These are phyloP conservation scores for Schwanniomyces pseudopolymorphus DNA, from an alignment of 805 yeast species.

Conservation along the genomic window DNA sequence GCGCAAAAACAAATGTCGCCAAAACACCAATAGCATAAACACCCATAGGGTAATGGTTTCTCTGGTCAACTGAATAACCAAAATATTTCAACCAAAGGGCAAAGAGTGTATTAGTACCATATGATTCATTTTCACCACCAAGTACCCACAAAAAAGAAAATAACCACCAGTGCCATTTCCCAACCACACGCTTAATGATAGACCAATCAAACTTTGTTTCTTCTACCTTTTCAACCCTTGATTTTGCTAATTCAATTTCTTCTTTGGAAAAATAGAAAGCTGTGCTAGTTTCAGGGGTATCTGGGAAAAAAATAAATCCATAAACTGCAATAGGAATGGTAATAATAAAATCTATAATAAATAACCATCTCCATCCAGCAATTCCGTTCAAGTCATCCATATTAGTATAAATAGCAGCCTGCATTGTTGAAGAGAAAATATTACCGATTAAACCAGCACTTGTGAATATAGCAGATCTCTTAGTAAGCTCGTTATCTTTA, in stretches of 20 bases:
- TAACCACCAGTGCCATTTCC: constrained; percentile 37
- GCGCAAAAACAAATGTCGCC: constrained; percentile 26
- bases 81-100: constrained; percentile 31
- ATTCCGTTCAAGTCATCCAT: constrained; percentile 49
- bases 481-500: constrained; percentile 47
- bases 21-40: constrained; percentile 34
- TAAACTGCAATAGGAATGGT: constrained; percentile 58
- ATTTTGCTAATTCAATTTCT: constrained; percentile 26
- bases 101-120: constrained; percentile 30
- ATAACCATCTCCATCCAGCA: constrained; percentile 71
- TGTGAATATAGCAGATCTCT: constrained; percentile 55
- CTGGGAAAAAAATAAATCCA: constrained; percentile 61
- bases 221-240: constrained; percentile 37
- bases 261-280: constrained; percentile 25
- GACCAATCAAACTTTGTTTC: constrained; percentile 25
- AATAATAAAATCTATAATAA: constrained; percentile 58
- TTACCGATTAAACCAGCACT: constrained; percentile 55
- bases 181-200: constrained; percentile 42
- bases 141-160: constrained; percentile 36
- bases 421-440: constrained; percentile 57
- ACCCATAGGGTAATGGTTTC: constrained; percentile 41
- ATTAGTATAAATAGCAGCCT: constrained; percentile 49
- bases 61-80: constrained; percentile 25
- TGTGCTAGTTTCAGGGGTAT: constrained; percentile 46
- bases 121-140: constrained; percentile 40